Conservation (phyloP, 768 basidiomycete genomes). For the Boletus edulis region DNA sequence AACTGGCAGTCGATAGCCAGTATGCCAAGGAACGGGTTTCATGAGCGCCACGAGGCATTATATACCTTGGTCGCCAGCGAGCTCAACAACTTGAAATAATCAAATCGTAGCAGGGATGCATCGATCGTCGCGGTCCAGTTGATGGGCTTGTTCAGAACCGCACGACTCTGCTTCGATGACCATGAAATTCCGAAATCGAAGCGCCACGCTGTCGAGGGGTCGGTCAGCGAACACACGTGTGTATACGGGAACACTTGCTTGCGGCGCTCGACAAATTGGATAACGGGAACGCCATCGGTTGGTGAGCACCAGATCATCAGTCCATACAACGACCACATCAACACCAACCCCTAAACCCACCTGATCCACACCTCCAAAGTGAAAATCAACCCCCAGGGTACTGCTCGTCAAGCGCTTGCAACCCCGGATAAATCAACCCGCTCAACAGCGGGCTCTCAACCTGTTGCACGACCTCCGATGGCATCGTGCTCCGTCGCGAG, state of each 20-base stretch:
- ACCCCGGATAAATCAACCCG: no score
- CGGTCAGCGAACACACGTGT: not conserved
- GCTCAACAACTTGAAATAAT: conserved; percentile 19
- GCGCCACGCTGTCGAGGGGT: not conserved
- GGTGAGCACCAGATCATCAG: not conserved
- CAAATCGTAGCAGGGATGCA: conserved; percentile 5
- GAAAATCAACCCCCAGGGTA: no score
- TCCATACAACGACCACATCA: no score
- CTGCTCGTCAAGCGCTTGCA: no score
- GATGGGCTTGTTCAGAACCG: not conserved
- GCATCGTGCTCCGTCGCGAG: conserved; percentile 23
- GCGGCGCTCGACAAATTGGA: conserved; percentile 8
- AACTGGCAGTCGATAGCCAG: no score
- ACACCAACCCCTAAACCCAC: no score
- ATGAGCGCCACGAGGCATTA: not conserved
- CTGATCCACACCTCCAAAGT: no score
- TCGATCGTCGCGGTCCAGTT: no score
- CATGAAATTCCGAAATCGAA: conserved; percentile 13
- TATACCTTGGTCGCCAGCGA: conserved; percentile 6
- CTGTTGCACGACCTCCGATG: no score
- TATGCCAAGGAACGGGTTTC: not conserved
- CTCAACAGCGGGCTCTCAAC: no score
- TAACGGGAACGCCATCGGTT: conserved; percentile 14
- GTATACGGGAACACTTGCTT: not conserved
- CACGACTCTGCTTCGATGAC: conserved; percentile 9